These are phyloP conservation scores for Moringa oleifera DNA, from an alignment of 345 rosid species.

Conservation along the genomic window DNA sequence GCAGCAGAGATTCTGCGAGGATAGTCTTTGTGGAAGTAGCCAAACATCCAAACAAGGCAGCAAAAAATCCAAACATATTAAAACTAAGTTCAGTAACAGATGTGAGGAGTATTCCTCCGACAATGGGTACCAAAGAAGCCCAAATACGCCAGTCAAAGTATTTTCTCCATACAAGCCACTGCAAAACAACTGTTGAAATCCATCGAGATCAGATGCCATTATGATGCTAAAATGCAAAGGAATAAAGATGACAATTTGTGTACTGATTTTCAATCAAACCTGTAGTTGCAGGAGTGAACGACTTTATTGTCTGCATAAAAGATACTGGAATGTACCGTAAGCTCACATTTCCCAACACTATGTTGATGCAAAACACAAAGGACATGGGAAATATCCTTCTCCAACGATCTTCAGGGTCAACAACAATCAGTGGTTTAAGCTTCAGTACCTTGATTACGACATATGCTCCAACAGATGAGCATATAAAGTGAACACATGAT, in stretches of 20 bases:
- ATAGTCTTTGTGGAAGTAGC: constrained; percentile 99
- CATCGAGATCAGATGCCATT: constrained; percentile 22
- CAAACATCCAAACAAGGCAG: constrained; percentile 94
- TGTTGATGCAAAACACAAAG: constrained; percentile 92
- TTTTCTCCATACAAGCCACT: constrained; percentile 97
- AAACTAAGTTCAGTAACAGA: constrained; percentile 94
- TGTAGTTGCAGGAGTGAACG: constrained; percentile 99
- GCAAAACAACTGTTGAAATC: constrained; percentile 69
- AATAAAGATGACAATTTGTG: not conserved
- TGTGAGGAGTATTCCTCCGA: constrained; percentile 96
- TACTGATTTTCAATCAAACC: constrained; percentile 35
- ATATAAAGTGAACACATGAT: constrained; percentile 92
- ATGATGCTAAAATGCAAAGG: not conserved
- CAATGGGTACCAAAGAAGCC: constrained; percentile 92
- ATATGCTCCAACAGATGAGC: constrained; percentile 96
- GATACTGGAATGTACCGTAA: constrained; percentile 96
- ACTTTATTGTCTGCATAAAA: constrained; percentile 98
- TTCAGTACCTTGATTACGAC: constrained; percentile 79
- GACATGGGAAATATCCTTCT: constrained; percentile 98
- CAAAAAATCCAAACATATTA: constrained; percentile 93
- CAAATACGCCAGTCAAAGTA: constrained; percentile 97
- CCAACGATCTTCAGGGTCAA: constrained; percentile 96
- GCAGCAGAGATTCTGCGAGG: constrained; percentile 93
- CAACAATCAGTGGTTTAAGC: constrained; percentile 79
- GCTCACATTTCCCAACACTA: constrained; percentile 94